These are phyloP conservation scores for Suhomyces yuchorum DNA, from an alignment of 1,139 yeast species.

Conservation along the genomic window DNA sequence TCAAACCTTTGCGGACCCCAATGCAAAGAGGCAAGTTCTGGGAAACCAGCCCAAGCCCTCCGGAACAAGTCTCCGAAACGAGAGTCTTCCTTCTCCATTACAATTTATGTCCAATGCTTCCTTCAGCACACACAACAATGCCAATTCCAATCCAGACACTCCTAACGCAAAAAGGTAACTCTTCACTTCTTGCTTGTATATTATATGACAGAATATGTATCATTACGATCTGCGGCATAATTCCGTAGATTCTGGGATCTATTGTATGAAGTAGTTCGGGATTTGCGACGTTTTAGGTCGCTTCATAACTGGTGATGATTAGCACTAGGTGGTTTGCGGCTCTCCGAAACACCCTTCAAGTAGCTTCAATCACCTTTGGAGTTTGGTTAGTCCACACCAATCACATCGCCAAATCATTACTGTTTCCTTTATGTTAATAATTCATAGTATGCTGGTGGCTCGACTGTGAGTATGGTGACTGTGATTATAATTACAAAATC, in stretches of 20 bases:
- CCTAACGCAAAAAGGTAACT: constrained; percentile 7
- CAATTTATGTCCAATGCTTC: constrained; percentile 18
- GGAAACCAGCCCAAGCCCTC: constrained; percentile 3
- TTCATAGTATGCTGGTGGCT: too few species aligned
- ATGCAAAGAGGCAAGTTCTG: constrained; percentile 1
- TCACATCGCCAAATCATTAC: too few species aligned
- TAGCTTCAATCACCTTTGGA: too few species aligned
- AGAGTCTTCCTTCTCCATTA: constrained; percentile 18
- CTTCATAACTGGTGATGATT: neutral
- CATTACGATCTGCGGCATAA: constrained; percentile 4
- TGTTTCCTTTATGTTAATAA: too few species aligned
- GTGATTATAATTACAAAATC: too few species aligned
- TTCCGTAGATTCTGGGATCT: neutral
- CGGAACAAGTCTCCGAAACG: constrained; percentile 8
- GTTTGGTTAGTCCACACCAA: too few species aligned
- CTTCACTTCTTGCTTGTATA: constrained; percentile 9
- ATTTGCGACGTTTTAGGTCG: too few species aligned
- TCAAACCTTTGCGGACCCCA: constrained; percentile 7
- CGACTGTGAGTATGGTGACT: too few species aligned
- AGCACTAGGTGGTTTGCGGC: too few species aligned
- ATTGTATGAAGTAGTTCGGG: neutral
- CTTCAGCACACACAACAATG: constrained; percentile 10
- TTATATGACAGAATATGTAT: constrained; percentile 6
- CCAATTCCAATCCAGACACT: constrained; percentile 9
- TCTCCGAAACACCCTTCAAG: too few species aligned